Percentiles rank a stretch among this genome's conserved stretches.
Evolutionary conservation across 176 grass and related monocot species (phyloP).

Genomic region (Cocos nucifera): DNA sequence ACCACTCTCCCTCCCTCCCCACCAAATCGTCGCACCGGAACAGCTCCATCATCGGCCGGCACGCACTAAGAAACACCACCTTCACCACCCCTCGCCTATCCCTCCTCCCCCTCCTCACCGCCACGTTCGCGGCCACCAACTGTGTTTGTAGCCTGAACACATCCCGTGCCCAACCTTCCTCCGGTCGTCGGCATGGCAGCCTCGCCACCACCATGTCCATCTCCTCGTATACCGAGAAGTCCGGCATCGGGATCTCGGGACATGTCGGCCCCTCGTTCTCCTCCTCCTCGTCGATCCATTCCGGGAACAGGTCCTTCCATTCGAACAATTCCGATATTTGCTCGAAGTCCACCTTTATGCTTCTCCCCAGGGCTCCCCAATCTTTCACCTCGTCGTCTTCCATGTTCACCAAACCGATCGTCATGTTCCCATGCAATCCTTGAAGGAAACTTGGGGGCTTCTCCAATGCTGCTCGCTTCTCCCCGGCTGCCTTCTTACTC

Average conservation of each 20-base stretch:
- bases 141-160: constrained; percentile 83
- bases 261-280: constrained; percentile 50
- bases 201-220: constrained; percentile 63
- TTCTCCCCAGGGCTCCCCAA: constrained; percentile 44
- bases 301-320: constrained; percentile 80
- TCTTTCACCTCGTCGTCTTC: constrained; percentile 26
- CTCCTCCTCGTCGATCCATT: constrained; percentile 93
- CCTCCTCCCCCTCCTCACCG: constrained; percentile 30
- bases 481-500: constrained; percentile 30
- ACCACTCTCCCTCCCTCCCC: constrained; percentile 48
- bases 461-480: constrained; percentile 46
- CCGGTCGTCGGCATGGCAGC: constrained; percentile 47
- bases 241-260: constrained; percentile 85
- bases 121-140: constrained; percentile 47
- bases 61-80: constrained; percentile 51
- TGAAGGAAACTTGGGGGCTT: constrained; percentile 46
- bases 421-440: constrained; percentile 28
- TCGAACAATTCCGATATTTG: constrained; percentile 33
- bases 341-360: constrained; percentile 38
- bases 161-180: constrained; percentile 50
- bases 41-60: constrained; percentile 88
- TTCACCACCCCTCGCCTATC: constrained; percentile 19
- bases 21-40: constrained; percentile 76
- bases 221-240: constrained; percentile 20
- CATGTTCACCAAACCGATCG: constrained; percentile 71